phyloP scores from a whole-genome alignment of 179 eudicot species.

The Actinidia arguta region DNA sequence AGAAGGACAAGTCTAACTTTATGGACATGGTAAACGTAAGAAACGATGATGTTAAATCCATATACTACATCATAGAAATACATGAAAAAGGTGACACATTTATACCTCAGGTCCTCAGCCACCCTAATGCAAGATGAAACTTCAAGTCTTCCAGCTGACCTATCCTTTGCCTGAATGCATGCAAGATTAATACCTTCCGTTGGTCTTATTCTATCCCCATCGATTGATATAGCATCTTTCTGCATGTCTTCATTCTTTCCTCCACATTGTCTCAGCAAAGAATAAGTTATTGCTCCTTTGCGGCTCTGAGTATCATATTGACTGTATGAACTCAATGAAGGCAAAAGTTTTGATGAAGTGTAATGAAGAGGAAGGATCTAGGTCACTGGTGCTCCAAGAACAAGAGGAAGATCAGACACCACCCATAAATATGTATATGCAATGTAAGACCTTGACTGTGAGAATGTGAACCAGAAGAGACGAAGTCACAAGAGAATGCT shows the following conservation, averaged over 20 bases:
- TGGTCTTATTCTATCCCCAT: slow-evolving; percentile 71
- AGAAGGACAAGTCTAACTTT: not conserved
- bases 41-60: not conserved
- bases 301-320: slow-evolving; percentile 47
- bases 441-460: slow-evolving; percentile 59
- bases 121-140: slow-evolving; percentile 88
- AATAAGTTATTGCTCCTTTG: slow-evolving; percentile 59
- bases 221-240: slow-evolving; percentile 49
- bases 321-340: slow-evolving; percentile 43
- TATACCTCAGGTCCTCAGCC: slow-evolving; percentile 57
- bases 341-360: slow-evolving; percentile 75
- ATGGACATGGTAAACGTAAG: not conserved
- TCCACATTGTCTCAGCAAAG: slow-evolving; percentile 55
- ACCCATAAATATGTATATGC: slow-evolving; percentile 67
- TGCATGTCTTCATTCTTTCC: slow-evolving; percentile 40
- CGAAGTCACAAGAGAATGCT: slow-evolving; percentile 76
- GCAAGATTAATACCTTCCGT: slow-evolving; percentile 59
- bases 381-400: slow-evolving; percentile 80
- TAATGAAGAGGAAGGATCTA: slow-evolving; percentile 95
- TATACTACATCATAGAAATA: not conserved
- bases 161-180: slow-evolving; percentile 83
- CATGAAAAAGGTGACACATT: slow-evolving; percentile 6
- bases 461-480: slow-evolving; percentile 43
- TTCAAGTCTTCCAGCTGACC: slow-evolving; percentile 67
- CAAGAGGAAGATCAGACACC: slow-evolving; percentile 83